A percentile compares a stretch with the other conserved stretches of the same genome.
phyloP scores from a whole-genome alignment of 805 yeast genomes.

The Vanderwaltozyma polyspora region DNA sequence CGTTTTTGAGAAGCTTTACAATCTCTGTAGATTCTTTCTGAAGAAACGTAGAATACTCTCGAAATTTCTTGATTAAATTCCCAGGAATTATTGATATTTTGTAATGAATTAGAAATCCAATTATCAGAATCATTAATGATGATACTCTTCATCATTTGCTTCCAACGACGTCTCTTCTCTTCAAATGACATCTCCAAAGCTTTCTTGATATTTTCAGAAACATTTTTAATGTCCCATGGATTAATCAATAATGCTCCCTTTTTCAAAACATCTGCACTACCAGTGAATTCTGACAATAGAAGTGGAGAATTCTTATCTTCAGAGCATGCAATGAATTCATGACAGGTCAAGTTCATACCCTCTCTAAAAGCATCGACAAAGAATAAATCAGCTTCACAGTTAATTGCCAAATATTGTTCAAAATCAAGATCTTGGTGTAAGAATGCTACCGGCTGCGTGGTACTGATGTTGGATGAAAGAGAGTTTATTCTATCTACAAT shows the following conservation, averaged over 20 bases:
- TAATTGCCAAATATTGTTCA: conserved; percentile 78
- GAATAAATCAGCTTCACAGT: conserved; percentile 77
- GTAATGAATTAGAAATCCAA: conserved; percentile 58
- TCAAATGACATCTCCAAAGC: conserved; percentile 55
- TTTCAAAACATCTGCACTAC: conserved; percentile 71
- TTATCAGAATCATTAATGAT: conserved; percentile 54
- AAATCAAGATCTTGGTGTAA: conserved; percentile 82
- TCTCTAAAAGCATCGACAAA: conserved; percentile 88
- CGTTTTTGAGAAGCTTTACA: conserved; percentile 27
- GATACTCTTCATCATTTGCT: conserved; percentile 45
- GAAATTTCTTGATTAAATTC: conserved; percentile 34
- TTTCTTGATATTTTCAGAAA: conserved; percentile 48
- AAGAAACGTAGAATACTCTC: conserved; percentile 26
- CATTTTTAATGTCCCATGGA: conserved; percentile 75
- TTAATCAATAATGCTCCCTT: conserved; percentile 69
- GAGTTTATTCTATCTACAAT: conserved; percentile 83
- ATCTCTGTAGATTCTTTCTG: conserved; percentile 18
- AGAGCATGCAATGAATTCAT: conserved; percentile 78
- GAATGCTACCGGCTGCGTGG: conserved; percentile 73
- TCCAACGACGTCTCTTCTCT: conserved; percentile 58
- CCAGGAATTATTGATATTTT: conserved; percentile 43
- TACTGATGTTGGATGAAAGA: conserved; percentile 57
- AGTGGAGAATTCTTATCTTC: conserved; percentile 65
- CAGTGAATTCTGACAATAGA: conserved; percentile 85
- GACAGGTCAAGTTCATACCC: conserved; percentile 94